Conservation (phyloP, 169 alveolate species). For the Plasmodium inui region DNA sequence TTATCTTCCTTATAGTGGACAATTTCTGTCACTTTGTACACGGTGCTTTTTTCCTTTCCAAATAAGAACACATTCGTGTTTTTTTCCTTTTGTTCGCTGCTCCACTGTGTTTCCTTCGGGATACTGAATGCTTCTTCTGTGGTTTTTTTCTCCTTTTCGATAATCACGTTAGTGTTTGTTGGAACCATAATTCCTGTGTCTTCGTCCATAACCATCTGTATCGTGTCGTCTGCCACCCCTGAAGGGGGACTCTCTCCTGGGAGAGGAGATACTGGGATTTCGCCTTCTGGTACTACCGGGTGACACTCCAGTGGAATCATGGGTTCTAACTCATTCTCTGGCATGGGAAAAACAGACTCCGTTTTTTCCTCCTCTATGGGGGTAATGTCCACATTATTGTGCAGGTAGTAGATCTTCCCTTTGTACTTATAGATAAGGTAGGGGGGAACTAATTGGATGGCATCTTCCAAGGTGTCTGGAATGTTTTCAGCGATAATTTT, state of each 20-base stretch:
- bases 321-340: neutral
- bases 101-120: conserved; percentile 1
- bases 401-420: conserved; percentile 36
- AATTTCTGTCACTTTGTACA: conserved; percentile 6
- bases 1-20: conserved; percentile 12
- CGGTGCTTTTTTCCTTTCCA: neutral
- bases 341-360: neutral
- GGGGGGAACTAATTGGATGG: conserved; percentile 37
- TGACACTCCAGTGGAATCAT: neutral
- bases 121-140: neutral
- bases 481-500: conserved; percentile 20
- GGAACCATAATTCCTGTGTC: conserved; percentile 51
- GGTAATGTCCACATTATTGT: conserved; percentile 30
- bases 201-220: conserved; percentile 1
- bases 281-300: neutral
- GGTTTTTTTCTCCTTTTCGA: neutral
- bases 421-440: conserved; percentile 44
- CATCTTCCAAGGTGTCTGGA: conserved; percentile 22
- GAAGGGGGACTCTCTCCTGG: neutral
- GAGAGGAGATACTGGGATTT: neutral
- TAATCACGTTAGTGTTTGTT: neutral
- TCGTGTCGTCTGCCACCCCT: neutral
- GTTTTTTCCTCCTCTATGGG: neutral
- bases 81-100: conserved; percentile 16
- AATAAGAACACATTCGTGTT: neutral